Evolutionary conservation across 768 basidiomycete genomes (phyloP).

Genomic region (Fomitopsis pulvina): DNA sequence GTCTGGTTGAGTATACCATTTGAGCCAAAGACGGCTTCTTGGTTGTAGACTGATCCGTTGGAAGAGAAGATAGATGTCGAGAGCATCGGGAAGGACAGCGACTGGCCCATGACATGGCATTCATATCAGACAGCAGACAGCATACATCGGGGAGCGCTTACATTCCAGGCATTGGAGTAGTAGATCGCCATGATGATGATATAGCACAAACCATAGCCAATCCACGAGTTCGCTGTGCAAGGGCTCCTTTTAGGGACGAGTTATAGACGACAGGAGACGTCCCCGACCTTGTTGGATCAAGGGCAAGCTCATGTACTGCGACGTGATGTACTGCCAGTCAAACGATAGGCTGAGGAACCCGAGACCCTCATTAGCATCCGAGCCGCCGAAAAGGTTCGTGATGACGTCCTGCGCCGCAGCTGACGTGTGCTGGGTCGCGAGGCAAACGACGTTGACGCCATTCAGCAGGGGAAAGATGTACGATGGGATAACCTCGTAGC

Average conservation of each 20-base stretch:
- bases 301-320: slow-evolving; percentile 42
- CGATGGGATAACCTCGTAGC: slow-evolving; percentile 46
- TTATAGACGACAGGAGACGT: background rate
- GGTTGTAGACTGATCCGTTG: slow-evolving; percentile 50
- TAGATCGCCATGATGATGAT: slow-evolving; percentile 48
- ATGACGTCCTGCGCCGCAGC: slow-evolving; percentile 39
- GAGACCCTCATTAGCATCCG: slow-evolving; percentile 61
- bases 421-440: slow-evolving; percentile 45
- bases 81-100: slow-evolving; percentile 49
- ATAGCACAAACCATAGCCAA: slow-evolving; percentile 49
- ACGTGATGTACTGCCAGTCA: slow-evolving; percentile 64
- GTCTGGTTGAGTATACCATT: slow-evolving; percentile 48
- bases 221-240: slow-evolving; percentile 49
- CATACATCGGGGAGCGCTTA: slow-evolving; percentile 20
- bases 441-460: slow-evolving; percentile 53
- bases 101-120: slow-evolving; percentile 25
- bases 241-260: background rate
- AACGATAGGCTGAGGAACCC: slow-evolving; percentile 56
- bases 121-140: slow-evolving; percentile 19
- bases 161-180: slow-evolving; percentile 59
- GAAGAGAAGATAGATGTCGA: slow-evolving; percentile 50
- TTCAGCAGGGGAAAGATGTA: slow-evolving; percentile 62
- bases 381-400: slow-evolving; percentile 62
- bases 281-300: slow-evolving; percentile 46
- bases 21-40: slow-evolving; percentile 44